Evolutionary conservation across 257 asterid species (phyloP), one percentile per base, ranked within the genome.

Genomic region (Knoxia roxburghii): DNA sequence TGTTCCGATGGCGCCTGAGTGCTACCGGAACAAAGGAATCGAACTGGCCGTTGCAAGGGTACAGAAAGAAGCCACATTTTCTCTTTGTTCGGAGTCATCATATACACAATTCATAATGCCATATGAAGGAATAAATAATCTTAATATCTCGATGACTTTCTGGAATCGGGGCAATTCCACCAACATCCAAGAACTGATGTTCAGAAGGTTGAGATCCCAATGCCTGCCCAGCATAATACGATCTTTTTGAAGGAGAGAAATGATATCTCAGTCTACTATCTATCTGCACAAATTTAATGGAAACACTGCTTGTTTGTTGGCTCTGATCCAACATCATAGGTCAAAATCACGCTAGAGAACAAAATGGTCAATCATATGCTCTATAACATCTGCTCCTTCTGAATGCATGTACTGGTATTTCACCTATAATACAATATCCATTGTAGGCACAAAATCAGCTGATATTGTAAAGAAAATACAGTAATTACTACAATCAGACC

Each of bases 361-460:
- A 77, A 94, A 89, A 71, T 83, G 94, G 71, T 94, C 98, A 23
- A 94, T 91, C 85, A 94, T 84, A 71, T 94, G 99, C 71, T 85
- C 96, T 77, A 94, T 80, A 72, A 90, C 96, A 27, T 94, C 98
- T 49, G 87, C 88, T 1, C 99, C 99, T 69, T 94, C 98, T 23
- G 89, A 75, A 76, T 91, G 96, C 85, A 78, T 80, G 73, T 71
- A 48, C 12, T 63, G 80, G 72, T 87, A 95, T 74, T 94, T 90
- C 35, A 90, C 99, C 99, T 94, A 84, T 73, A 74, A 26, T 10
- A 53, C 52, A 35, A 45, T 61, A 41, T 65, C 53, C 46, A 20
- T 26, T 26, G 3, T 33, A 27, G 24, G 27, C n/a, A 60, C 52
- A 24, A 33, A 3, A 50, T 59, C 3, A 35, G 59, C 40, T 27